Base-by-base conservation (phyloP, 2,329 filamentous ascomycete genomes). In the Cladophialophora yegresii region DNA sequence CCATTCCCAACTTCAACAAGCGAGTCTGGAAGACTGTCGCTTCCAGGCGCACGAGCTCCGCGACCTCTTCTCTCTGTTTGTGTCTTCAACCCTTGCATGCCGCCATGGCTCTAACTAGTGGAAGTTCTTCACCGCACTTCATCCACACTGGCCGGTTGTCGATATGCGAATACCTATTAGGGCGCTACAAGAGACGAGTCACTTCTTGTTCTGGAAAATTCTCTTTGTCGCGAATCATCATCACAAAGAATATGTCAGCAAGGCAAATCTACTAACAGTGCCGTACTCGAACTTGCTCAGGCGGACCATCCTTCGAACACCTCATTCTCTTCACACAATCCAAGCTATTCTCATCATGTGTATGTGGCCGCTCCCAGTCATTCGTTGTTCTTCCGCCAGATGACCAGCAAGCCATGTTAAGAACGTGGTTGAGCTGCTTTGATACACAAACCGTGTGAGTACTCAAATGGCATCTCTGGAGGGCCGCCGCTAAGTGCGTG, bases 151-250 rank as follows among this genome's bases (percentile, higher is more conserved):
- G 12, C 61, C 61, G 22, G 43, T 63, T 30, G 43, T 63, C 23
- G 61, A 63, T 30, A 58, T 54, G 2, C 51, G 32, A 23, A 53
- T 49, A 33, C 49, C 53, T 5, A 30, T 30, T 3, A 53, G 30
- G 12, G 55, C 32, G 5, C 30, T 63, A 1, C 43, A 63, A n/a
- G 43, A 58, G 36, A 51, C 61, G 8, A 63, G 61, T 32, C 47
- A 54, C 26, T 54, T 63, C 30, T 40, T 57, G 9, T 63, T 63
- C 47, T 63, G 61, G 61, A 63, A 54, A 3, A 58, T 63, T 33
- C 20, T 63, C 16, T 63, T 63, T 32, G 33, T 49, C 28, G 61
- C 61, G 12, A 58, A 54, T 33, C 54, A 54, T 23, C 55, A 50
- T 20, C 54, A 58, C 26, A 53, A 23, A 26, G 45, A 63, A 7